Evolutionary conservation across 306 rosid species (phyloP).

Genomic region (Prinsepia uniflora): DNA sequence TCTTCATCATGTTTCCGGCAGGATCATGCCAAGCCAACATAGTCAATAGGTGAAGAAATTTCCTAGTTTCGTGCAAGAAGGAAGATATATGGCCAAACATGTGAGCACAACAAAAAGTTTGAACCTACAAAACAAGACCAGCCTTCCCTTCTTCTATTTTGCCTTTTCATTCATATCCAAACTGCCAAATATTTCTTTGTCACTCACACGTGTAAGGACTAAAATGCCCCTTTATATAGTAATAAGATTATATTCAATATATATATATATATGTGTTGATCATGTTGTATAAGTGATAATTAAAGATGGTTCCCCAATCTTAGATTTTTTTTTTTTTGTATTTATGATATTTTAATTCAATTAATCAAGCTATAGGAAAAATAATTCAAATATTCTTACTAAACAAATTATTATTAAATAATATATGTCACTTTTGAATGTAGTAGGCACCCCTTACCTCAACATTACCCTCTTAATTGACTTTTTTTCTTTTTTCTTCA

Average conservation of each 20-base stretch:
- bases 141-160: neutral
- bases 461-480: neutral
- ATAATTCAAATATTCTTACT: no score
- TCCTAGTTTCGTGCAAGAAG: conserved; percentile 9
- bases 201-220: neutral
- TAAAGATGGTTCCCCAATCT: neutral
- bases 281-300: neutral
- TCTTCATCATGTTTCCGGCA: neutral
- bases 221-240: neutral
- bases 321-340: no score
- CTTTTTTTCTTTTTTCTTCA: neutral
- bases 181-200: neutral
- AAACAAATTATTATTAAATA: no score
- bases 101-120: neutral
- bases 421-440: no score
- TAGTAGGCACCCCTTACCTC: neutral
- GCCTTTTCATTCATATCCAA: neutral
- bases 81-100: neutral
- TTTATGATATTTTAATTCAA: no score
- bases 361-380: no score
- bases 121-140: neutral
- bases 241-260: neutral
- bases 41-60: conserved; percentile 11
- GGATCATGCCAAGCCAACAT: neutral
- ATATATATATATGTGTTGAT: no score